A percentile compares a stretch with the other conserved stretches of the same genome.
These are phyloP conservation scores for Cyphellophora europaea DNA, from an alignment of 2,329 filamentous ascomycete species.

Conservation along the genomic window DNA sequence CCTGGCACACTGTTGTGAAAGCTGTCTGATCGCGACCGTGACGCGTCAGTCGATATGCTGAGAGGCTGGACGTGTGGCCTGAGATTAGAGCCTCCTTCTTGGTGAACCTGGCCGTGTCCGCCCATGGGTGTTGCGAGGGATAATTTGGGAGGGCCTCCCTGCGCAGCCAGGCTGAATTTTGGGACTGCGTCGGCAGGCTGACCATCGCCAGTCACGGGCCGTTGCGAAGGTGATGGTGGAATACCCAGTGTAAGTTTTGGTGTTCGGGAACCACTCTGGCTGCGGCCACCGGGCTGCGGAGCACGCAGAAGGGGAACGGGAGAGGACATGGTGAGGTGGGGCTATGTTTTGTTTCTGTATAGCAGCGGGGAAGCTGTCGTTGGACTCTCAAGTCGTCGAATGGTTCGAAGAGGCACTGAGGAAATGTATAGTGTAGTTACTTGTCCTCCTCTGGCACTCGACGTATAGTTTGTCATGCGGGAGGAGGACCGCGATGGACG, in stretches of 20 bases:
- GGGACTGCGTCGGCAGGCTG: slow-evolving; percentile 28
- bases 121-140: slow-evolving; percentile 85
- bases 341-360: too few species aligned
- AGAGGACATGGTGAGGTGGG: slow-evolving; percentile 52
- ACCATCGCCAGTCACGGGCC: slow-evolving; percentile 56
- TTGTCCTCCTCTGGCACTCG: too few species aligned
- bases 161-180: slow-evolving; percentile 24
- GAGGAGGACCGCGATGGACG: too few species aligned
- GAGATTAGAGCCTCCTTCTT: slow-evolving; percentile 52
- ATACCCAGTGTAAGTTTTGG: slow-evolving; percentile 84
- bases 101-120: slow-evolving; percentile 57
- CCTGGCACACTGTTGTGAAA: slow-evolving; percentile 77
- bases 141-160: slow-evolving; percentile 56
- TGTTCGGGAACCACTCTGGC: slow-evolving; percentile 52
- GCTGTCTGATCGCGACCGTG: slow-evolving; percentile 74
- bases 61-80: slow-evolving; percentile 48
- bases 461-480: too few species aligned
- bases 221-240: slow-evolving; percentile 73
- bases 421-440: too few species aligned
- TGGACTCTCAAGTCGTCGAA: too few species aligned
- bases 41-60: slow-evolving; percentile 50
- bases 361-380: too few species aligned
- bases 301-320: slow-evolving; percentile 74
- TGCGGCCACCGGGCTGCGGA: slow-evolving; percentile 63
- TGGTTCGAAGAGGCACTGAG: too few species aligned